Evolutionary conservation across 1,139 yeast genomes (phyloP), one percentile per base, ranked within the genome.

Genomic region (Magnusiomyces magnusii): DNA sequence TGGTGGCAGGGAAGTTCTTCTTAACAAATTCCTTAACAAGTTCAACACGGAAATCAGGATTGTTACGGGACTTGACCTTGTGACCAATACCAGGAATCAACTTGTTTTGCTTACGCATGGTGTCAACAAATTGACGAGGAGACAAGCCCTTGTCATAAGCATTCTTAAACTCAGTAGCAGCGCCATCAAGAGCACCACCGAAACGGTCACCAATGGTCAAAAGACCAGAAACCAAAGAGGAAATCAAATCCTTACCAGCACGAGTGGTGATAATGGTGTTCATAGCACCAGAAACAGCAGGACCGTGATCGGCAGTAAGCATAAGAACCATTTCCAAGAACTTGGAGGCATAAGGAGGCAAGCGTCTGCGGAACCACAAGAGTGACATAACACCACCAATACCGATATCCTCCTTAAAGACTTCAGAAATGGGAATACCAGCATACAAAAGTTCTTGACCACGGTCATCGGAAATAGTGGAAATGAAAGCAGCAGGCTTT

Each of bases 251-350:
- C 68, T 77, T 77, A 56, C 80, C 80, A 28, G 80, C 80, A 64
- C 80, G 75, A 51, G 80, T 76, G 50, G 80, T 76, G 65, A 76
- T 74, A 62, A 76, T 76, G 56, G 80, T 77, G 70, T 76, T 76
- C 80, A 76, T 76, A 59, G 80, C 80, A 61, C 80, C 80, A 36
- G 76, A 71, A 39, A 76, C 80, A 54, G 80, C 80, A 27, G 80
- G 80, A 61, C 80, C 80, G 66, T 76, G 80, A 64, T 76, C 80
- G 53, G 80, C 80, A 51, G 80, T 77, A 49, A 76, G 71, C 80
- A 77, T 77, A 58, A 76, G 74, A 34, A 76, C 80, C 79, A 76
- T 76, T 64, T 76, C 80, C 56, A 76, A 66, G 66, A 76, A 76
- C 73, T 76, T 76, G 61, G 78, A 69, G 44, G 79, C 80, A 61